A percentile compares a stretch with the other conserved stretches of the same genome.
phyloP scores from a whole-genome alignment of 2,329 filamentous ascomycete genomes.

The Aspergillus ustus region DNA sequence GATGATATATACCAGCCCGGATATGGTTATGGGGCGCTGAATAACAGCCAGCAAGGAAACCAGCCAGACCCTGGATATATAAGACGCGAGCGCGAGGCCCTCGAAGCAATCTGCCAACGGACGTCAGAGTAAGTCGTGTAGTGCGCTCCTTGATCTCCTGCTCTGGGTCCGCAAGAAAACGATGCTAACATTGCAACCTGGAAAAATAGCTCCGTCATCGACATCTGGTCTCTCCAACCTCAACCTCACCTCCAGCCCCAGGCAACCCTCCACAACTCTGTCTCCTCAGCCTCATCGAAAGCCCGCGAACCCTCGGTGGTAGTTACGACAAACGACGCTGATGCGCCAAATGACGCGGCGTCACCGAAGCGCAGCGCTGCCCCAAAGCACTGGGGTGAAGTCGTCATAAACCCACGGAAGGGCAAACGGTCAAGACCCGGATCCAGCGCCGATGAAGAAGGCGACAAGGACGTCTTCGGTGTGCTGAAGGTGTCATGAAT shows the following conservation, averaged over 20 bases:
- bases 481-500: conserved; percentile 42
- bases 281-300: conserved; percentile 35
- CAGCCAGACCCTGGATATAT: conserved; percentile 49
- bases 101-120: conserved; percentile 52
- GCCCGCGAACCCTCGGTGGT: conserved; percentile 26
- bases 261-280: conserved; percentile 39
- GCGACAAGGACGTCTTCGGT: conserved; percentile 44
- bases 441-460: conserved; percentile 28
- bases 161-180: background rate
- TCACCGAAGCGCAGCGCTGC: conserved; percentile 29
- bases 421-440: conserved; percentile 34
- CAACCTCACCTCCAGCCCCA: conserved; percentile 46
- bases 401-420: conserved; percentile 46
- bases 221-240: conserved; percentile 51
- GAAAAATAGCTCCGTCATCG: conserved; percentile 45
- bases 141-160: background rate
- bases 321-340: conserved; percentile 23
- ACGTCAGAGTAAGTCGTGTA: conserved; percentile 48
- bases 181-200: background rate
- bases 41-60: conserved; percentile 40
- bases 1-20: conserved; percentile 51
- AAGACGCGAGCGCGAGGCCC: conserved; percentile 50
- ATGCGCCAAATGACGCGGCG: conserved; percentile 21
- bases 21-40: conserved; percentile 49
- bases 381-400: conserved; percentile 51